Evolutionary conservation across 768 basidiomycete species (phyloP).

Genomic region (Fomitopsis serialis): DNA sequence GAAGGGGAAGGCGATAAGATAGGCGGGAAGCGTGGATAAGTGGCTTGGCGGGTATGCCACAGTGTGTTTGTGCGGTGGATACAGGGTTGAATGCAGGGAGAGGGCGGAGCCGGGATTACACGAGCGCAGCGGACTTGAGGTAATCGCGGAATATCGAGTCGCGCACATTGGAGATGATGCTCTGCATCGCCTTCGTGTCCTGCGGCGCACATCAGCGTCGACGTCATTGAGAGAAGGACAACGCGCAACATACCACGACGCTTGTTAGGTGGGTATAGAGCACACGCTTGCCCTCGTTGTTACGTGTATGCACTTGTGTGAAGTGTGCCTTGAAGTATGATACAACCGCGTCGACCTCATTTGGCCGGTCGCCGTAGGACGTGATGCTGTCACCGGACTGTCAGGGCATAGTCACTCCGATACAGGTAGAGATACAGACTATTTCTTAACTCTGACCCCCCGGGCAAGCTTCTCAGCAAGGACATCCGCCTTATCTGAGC

Average conservation of each 20-base stretch:
- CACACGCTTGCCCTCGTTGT: conserved; percentile 50
- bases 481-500: conserved; percentile 72
- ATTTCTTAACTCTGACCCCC: conserved; percentile 72
- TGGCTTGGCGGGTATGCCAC: too few relatives aligned
- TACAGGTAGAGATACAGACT: conserved; percentile 40
- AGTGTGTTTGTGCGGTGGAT: not conserved
- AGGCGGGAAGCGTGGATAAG: too few relatives aligned
- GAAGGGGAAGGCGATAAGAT: too few relatives aligned
- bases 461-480: conserved; percentile 64
- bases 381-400: conserved; percentile 51
- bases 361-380: conserved; percentile 68
- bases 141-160: conserved; percentile 34
- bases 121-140: conserved; percentile 30
- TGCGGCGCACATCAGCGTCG: conserved; percentile 20
- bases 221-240: not conserved
- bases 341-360: conserved; percentile 64
- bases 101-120: conserved; percentile 14
- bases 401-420: not conserved
- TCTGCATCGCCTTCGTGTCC: conserved; percentile 83
- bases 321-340: conserved; percentile 87
- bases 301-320: conserved; percentile 63
- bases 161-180: conserved; percentile 66
- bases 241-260: conserved; percentile 51
- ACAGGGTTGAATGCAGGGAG: not conserved
- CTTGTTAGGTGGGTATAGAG: conserved; percentile 75